These are phyloP conservation scores for Leishmania amazonensis DNA, from an alignment of 208 protist genomes.

Conservation along the genomic window DNA sequence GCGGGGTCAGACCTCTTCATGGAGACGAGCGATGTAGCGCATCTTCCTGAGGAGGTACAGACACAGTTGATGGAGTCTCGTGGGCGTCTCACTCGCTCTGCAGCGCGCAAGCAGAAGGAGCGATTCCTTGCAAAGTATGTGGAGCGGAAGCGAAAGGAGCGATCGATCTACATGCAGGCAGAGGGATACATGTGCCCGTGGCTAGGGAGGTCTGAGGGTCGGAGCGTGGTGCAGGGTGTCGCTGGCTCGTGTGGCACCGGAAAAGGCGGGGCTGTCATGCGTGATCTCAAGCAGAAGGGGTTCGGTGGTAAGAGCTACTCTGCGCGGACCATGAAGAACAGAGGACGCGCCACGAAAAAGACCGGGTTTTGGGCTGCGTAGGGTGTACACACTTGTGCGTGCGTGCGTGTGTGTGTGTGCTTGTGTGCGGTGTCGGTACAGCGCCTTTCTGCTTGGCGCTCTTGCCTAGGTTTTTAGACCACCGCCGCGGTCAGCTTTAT, in stretches of 20 bases:
- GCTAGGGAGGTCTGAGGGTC: slow-evolving; percentile 47
- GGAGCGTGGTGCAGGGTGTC: slow-evolving; percentile 49
- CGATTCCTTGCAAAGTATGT: slow-evolving; percentile 80
- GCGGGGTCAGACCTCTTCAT: slow-evolving; percentile 46
- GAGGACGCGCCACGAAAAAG: slow-evolving; percentile 81
- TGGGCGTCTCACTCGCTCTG: slow-evolving; percentile 40
- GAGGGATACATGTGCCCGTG: slow-evolving; percentile 92
- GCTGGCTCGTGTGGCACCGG: slow-evolving; percentile 19
- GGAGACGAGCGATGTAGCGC: slow-evolving; percentile 29
- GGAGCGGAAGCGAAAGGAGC: slow-evolving; percentile 58
- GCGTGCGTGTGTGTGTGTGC: background rate
- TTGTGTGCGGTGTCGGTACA: background rate
- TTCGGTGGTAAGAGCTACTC: slow-evolving; percentile 90
- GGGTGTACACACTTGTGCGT: background rate
- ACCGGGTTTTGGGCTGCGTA: slow-evolving; percentile 86
- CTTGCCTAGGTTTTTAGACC: background rate
- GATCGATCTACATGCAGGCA: slow-evolving; percentile 83
- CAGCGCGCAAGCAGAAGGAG: slow-evolving; percentile 40
- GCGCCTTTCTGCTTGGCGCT: background rate
- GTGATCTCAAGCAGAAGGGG: slow-evolving; percentile 66
- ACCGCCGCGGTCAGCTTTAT: background rate
- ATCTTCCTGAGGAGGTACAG: slow-evolving; percentile 45
- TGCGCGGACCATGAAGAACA: slow-evolving; percentile 68
- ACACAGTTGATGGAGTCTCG: slow-evolving; percentile 20
- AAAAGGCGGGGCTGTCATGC: slow-evolving; percentile 54